A percentile compares a stretch with the other conserved stretches of the same genome.
These are phyloP conservation scores for Microbotryum scabiosae DNA, from an alignment of 1,284 basidiomycete species.

Conservation along the genomic window DNA sequence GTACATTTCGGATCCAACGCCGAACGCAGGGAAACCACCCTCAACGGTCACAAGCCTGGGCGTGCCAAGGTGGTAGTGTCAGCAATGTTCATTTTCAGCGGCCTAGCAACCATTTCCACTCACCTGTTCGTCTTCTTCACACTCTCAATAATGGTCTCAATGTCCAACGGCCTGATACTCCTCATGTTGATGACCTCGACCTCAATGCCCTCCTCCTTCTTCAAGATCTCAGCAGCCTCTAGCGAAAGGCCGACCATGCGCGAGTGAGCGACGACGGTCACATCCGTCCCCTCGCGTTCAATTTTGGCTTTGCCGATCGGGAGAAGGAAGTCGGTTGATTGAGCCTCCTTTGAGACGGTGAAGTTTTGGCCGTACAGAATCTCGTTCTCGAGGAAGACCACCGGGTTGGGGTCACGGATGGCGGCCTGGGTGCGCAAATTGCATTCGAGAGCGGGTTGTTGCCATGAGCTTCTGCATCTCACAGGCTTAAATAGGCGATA, in stretches of 20 bases:
- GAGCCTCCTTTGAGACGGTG: constrained; percentile 87
- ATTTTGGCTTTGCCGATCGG: constrained; percentile 98
- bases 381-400: constrained; percentile 98
- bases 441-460: background rate
- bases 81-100: background rate
- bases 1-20: constrained; percentile 89
- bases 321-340: constrained; percentile 83
- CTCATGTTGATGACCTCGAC: constrained; percentile 98
- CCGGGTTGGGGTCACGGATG: constrained; percentile 96
- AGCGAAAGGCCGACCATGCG: constrained; percentile 89
- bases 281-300: constrained; percentile 82
- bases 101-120: constrained; percentile 11
- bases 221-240: constrained; percentile 84
- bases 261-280: constrained; percentile 95
- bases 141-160: constrained; percentile 87
- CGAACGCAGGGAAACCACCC: constrained; percentile 96
- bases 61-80: too few species aligned
- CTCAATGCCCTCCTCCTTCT: constrained; percentile 87
- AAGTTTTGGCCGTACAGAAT: constrained; percentile 96
- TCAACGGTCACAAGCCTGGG: constrained; percentile 81
- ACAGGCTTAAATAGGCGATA: too few species aligned
- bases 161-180: constrained; percentile 89
- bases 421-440: constrained; percentile 54
- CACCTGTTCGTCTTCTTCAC: constrained; percentile 98
- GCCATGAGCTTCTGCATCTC: background rate